Evolutionary conservation across 805 yeast species (phyloP).

Genomic region (Middelhovenomyces tepae): DNA sequence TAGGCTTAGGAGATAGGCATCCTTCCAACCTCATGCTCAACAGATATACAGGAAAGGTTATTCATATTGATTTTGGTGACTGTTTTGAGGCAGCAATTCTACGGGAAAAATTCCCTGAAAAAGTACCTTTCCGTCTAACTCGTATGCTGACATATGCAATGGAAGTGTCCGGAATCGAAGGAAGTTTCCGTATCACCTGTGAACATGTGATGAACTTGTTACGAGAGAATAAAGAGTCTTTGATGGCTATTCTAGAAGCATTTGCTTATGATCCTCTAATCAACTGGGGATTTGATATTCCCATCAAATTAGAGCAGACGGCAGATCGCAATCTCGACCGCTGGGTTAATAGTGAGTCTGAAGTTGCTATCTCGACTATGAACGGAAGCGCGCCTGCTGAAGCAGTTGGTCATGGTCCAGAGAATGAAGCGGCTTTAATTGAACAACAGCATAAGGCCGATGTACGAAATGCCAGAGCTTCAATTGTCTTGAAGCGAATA

Average conservation of each 20-base stretch:
- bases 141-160: slow-evolving; percentile 96
- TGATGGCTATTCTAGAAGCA: slow-evolving; percentile 97
- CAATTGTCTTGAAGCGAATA: slow-evolving; percentile 78
- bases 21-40: slow-evolving; percentile 96
- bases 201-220: slow-evolving; percentile 95
- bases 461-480: slow-evolving; percentile 81
- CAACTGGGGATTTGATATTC: slow-evolving; percentile 97
- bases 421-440: slow-evolving; percentile 62
- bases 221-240: slow-evolving; percentile 87
- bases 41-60: slow-evolving; percentile 86
- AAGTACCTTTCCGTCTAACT: slow-evolving; percentile 93
- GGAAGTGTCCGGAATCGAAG: slow-evolving; percentile 99
- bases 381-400: slow-evolving; percentile 4
- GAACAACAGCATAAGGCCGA: slow-evolving; percentile 62
- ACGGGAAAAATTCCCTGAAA: slow-evolving; percentile 95
- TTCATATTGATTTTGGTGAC: slow-evolving; percentile 98
- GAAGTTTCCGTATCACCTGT: slow-evolving; percentile 91
- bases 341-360: slow-evolving; percentile 3
- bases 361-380: slow-evolving; percentile 4
- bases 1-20: slow-evolving; percentile 96
- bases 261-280: slow-evolving; percentile 97
- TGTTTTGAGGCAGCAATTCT: slow-evolving; percentile 97
- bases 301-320: slow-evolving; percentile 35
- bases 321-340: slow-evolving; percentile 2
- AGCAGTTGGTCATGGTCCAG: slow-evolving; percentile 31